Evolutionary conservation across 495 filamentous ascomycete species (phyloP), one percentile per base, ranked within the genome.

Genomic region (Annulohypoxylon maeteangense): DNA sequence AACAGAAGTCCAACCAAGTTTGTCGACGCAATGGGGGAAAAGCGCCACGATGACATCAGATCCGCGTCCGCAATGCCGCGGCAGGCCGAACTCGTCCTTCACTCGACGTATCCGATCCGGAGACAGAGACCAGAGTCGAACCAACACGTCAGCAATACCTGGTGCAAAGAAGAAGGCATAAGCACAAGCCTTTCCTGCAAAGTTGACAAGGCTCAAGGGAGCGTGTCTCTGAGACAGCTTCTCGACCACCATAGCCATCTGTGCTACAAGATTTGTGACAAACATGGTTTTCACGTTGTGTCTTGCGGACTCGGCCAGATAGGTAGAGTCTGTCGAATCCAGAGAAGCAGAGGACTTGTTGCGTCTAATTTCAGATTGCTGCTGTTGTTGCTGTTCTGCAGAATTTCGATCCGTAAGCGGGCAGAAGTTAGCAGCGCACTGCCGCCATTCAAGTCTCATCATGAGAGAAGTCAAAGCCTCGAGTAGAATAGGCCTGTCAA

Each of bases 121-220:
- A 22, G 88, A 87, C 31, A 91, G 83, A 42, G 88, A 88, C 95
- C 95, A 97, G 23, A 98, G 80, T 25, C 93, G 87, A 27, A 97
- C 88, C 57, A 98, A 84, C 40, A 95, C 88, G 72, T 98, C 94
- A 38, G 93, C 91, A 62, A 97, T 87, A 16, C 93, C 93, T 0
- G 94, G 91, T 40, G 93, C 95, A 78, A 97, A 98, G 76, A 95
- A 96, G 80, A 97, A 99, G 34, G 95, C 95, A 79, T 97, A 98
- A 7, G 95, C 95, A 72, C 90, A 92, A 14, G 93, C 93, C 79
- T 96, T 98, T 56, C 95, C 95, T 75, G 93, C 95, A 80, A 97
- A 99, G 32, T 91, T 89, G 50, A 98, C 94, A 65, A 98, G 79
- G 75, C 92, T 96, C 38, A 92, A 89, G n/a, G 95, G 92, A n/a